Conservation (phyloP, 73 alveolate species). For the Paramecium sexaurelia region DNA sequence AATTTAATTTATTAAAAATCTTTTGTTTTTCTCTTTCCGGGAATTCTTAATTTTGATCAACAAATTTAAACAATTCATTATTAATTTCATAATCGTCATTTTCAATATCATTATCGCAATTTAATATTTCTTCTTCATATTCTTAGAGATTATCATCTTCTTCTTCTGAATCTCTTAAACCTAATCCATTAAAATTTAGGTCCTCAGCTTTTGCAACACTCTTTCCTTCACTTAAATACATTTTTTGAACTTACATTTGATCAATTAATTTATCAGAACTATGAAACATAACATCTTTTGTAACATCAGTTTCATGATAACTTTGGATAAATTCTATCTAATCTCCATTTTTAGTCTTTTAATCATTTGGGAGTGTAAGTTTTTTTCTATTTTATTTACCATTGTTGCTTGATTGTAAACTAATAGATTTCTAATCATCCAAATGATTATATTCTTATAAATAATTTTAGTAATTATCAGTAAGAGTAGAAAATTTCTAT, state of each 20-base stretch:
- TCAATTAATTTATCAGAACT: neutral
- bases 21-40: neutral
- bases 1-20: neutral
- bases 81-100: neutral
- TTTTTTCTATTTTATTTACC: neutral
- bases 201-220: neutral
- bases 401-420: neutral
- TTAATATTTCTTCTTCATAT: neutral
- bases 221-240: slow-evolving; percentile 30
- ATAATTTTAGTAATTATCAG: neutral
- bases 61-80: neutral
- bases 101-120: neutral
- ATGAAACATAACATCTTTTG: neutral
- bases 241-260: neutral
- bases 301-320: neutral
- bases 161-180: neutral
- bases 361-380: neutral
- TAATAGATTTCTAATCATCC: neutral
- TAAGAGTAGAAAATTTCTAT: neutral
- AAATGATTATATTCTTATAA: neutral
- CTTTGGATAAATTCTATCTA: neutral
- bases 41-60: neutral
- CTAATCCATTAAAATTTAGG: neutral
- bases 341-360: neutral
- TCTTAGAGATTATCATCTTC: neutral